A percentile compares a stretch with the other conserved stretches of the same genome.
Evolutionary conservation across 345 rosid species (phyloP).

Genomic region (Boechera stricta): DNA sequence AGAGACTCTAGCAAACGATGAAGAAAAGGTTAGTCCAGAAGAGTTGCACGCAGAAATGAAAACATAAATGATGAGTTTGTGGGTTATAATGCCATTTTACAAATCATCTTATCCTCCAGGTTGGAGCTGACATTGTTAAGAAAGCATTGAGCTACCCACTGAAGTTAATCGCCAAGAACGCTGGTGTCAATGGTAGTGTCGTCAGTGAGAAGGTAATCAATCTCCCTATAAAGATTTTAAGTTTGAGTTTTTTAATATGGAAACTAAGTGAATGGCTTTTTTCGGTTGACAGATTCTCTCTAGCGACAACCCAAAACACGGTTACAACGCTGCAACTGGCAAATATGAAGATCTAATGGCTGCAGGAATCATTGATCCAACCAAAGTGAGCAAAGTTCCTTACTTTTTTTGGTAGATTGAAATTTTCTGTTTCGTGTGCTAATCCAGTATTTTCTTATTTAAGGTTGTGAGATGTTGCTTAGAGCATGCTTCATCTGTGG

Average conservation of each 20-base stretch:
- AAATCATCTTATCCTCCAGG: slow-evolving; percentile 46
- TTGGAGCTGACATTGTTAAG: slow-evolving; percentile 89
- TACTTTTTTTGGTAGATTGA: neutral
- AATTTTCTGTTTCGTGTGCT: neutral
- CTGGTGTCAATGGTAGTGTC: slow-evolving; percentile 91
- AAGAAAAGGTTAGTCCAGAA: slow-evolving; percentile 65
- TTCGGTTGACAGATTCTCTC: slow-evolving; percentile 60
- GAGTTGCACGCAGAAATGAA: neutral
- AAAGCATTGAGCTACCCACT: slow-evolving; percentile 86
- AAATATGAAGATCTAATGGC: slow-evolving; percentile 90
- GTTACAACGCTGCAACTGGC: slow-evolving; percentile 90
- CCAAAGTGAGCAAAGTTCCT: slow-evolving; percentile 57
- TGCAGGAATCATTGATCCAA: slow-evolving; percentile 92
- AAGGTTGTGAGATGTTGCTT: slow-evolving; percentile 96
- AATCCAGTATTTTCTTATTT: neutral
- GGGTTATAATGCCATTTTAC: neutral
- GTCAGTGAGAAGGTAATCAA: slow-evolving; percentile 76
- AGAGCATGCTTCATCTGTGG: slow-evolving; percentile 94
- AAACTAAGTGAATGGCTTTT: slow-evolving; percentile 9
- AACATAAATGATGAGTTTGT: neutral
- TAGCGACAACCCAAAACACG: slow-evolving; percentile 63
- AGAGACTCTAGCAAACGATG: slow-evolving; percentile 71
- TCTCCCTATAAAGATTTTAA: neutral
- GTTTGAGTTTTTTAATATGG: slow-evolving; percentile 5
- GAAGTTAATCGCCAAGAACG: slow-evolving; percentile 87